These are phyloP conservation scores for Solanum pinnatisectum DNA, from an alignment of 257 asterid species.

Conservation along the genomic window DNA sequence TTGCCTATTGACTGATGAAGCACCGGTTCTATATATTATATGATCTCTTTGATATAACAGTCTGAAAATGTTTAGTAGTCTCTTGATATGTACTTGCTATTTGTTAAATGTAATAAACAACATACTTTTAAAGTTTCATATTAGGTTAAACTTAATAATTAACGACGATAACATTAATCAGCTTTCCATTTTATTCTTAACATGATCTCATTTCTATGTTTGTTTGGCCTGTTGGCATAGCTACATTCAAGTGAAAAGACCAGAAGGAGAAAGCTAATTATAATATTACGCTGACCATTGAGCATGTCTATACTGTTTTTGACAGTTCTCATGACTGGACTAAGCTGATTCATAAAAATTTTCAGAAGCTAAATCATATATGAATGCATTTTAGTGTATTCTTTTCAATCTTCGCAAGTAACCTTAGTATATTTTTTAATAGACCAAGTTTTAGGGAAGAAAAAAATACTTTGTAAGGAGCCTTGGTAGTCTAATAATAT, in stretches of 20 bases:
- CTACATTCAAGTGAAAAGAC: neutral
- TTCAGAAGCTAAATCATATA: neutral
- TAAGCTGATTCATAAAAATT: too few species aligned
- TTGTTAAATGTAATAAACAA: neutral
- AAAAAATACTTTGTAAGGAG: too few species aligned
- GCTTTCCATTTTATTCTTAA: neutral
- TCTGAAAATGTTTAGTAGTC: neutral
- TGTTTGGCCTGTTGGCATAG: neutral
- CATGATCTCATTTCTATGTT: neutral
- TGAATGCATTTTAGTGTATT: neutral
- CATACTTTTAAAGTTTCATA: neutral
- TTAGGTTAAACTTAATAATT: neutral
- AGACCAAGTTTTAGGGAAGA: too few species aligned
- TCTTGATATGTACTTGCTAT: neutral
- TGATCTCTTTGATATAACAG: neutral
- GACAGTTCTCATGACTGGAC: neutral
- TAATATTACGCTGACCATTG: neutral
- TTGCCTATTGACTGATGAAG: neutral
- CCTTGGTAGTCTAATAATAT: too few species aligned
- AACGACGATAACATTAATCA: neutral
- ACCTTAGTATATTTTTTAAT: too few species aligned
- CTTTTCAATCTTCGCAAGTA: neutral
- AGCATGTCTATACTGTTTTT: neutral
- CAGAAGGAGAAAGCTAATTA: neutral
- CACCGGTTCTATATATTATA: neutral